These are phyloP conservation scores for Xylaria digitata DNA, from an alignment of 2,329 filamentous ascomycete genomes.

Conservation along the genomic window DNA sequence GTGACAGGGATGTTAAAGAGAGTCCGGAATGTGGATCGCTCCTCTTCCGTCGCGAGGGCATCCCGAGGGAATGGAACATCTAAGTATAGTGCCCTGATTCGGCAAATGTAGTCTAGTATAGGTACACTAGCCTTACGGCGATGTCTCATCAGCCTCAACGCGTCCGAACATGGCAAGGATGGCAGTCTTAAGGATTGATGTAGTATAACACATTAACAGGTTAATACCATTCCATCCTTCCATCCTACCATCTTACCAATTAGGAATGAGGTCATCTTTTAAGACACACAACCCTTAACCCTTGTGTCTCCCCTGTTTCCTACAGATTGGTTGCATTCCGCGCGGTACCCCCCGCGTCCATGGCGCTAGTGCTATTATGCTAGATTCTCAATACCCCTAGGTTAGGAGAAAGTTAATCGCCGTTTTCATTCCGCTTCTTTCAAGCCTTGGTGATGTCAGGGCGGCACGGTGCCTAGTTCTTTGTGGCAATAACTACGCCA, in stretches of 20 bases:
- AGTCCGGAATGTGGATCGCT: conserved; percentile 27
- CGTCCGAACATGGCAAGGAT: conserved; percentile 39
- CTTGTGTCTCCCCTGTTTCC: conserved; percentile 15
- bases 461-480: conserved; percentile 30
- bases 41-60: conserved; percentile 15
- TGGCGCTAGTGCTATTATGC: not conserved
- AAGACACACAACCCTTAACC: not conserved
- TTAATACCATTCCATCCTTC: conserved; percentile 32
- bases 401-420: not conserved
- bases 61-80: conserved; percentile 35
- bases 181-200: conserved; percentile 39
- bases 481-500: conserved; percentile 36
- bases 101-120: conserved; percentile 22
- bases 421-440: conserved; percentile 33
- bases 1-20: conserved; percentile 19
- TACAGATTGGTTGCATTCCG: conserved; percentile 31
- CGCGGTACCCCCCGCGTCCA: conserved; percentile 18
- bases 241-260: conserved; percentile 1
- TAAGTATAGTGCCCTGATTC: conserved; percentile 28
- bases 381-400: conserved; percentile 12
- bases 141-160: conserved; percentile 31
- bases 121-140: conserved; percentile 14
- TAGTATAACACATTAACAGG: conserved; percentile 38
- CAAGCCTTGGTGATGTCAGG: conserved; percentile 19
- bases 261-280: conserved; percentile 35